Evolutionary conservation across 495 filamentous ascomycete genomes (phyloP), one percentile per base, ranked within the genome.

Genomic region (Aspergillus affinis): DNA sequence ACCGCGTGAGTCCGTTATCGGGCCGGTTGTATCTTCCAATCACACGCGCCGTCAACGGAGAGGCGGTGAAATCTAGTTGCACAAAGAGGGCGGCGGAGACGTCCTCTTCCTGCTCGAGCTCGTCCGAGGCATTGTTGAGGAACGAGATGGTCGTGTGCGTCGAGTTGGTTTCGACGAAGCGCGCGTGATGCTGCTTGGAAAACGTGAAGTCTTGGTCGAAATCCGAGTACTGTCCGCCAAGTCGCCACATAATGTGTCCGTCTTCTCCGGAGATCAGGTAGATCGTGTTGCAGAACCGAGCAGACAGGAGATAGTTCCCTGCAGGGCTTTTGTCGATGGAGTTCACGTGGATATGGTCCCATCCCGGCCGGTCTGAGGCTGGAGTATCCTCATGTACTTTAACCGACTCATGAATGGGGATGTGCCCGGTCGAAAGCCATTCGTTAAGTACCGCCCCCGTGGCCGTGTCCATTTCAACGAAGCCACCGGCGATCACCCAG

Each of bases 131-230:
- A 61, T 86, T 86, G 71, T 86, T 83, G 65, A 81, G 75, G 32
- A 86, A 61, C 15, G 81, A 81, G 41, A 86, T 75, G 27, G 75
- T 72, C 41, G 80, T 77, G 56, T 74, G 67, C 13, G 80, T 83
- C n/a, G 72, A 72, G 61, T 81, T 71, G 19, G 82, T 77, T 18
- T 73, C 73, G 51, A 84, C 57, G 64, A 81, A 85, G 19, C 83
- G 78, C 13, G 79, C 84, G 64, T 87, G 79, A 61, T 88, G 85
- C 67, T 88, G 85, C 62, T 78, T 82, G 44, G 80, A 81, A 69
- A 88, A 87, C 1, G 76, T 71, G 63, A 82, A 82, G 59, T 79
- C 75, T 32, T 67, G 61, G 27, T 65, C 58, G 47, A 84, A 81
- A 47, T 78, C 69, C 55, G 78, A 65, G 53, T 71, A 65, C 57